Evolutionary conservation across 2,329 filamentous ascomycete genomes (phyloP).

Genomic region (Conoideocrella luteorostrata): DNA sequence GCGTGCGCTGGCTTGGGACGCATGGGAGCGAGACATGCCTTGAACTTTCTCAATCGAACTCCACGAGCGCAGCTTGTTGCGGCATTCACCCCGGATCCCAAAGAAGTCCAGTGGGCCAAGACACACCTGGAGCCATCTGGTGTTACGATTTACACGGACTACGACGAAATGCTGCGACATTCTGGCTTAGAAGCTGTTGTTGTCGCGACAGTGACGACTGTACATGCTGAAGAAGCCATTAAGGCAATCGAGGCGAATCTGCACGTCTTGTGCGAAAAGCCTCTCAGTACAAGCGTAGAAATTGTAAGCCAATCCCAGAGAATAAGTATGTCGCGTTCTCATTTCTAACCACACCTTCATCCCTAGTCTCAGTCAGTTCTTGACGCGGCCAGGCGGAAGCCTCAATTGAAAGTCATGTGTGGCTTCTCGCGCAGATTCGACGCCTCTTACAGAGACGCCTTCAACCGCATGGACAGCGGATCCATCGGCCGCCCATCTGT

Average conservation of each 20-base stretch:
- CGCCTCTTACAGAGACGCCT: slow-evolving; percentile 55
- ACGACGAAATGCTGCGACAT: slow-evolving; percentile 38
- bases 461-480: slow-evolving; percentile 43
- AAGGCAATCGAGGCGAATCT: slow-evolving; percentile 46
- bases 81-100: slow-evolving; percentile 38
- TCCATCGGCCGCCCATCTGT: slow-evolving; percentile 54
- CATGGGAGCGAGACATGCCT: slow-evolving; percentile 46
- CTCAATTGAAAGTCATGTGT: slow-evolving; percentile 55
- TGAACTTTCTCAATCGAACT: slow-evolving; percentile 38
- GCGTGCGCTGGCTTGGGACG: slow-evolving; percentile 44
- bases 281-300: slow-evolving; percentile 49
- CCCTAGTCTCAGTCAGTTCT: slow-evolving; percentile 48
- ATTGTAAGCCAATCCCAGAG: too few species aligned
- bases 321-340: background rate
- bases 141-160: slow-evolving; percentile 36
- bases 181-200: slow-evolving; percentile 34
- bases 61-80: slow-evolving; percentile 43
- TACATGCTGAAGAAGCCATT: slow-evolving; percentile 51
- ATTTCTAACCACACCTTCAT: background rate
- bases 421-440: slow-evolving; percentile 41
- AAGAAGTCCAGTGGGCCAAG: slow-evolving; percentile 38
- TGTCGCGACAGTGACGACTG: slow-evolving; percentile 37
- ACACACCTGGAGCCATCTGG: slow-evolving; percentile 35
- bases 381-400: slow-evolving; percentile 44
- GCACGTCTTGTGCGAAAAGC: slow-evolving; percentile 56